Conservation (phyloP, 2,329 filamentous ascomycete species). For the Trichoderma citrinoviride region DNA sequence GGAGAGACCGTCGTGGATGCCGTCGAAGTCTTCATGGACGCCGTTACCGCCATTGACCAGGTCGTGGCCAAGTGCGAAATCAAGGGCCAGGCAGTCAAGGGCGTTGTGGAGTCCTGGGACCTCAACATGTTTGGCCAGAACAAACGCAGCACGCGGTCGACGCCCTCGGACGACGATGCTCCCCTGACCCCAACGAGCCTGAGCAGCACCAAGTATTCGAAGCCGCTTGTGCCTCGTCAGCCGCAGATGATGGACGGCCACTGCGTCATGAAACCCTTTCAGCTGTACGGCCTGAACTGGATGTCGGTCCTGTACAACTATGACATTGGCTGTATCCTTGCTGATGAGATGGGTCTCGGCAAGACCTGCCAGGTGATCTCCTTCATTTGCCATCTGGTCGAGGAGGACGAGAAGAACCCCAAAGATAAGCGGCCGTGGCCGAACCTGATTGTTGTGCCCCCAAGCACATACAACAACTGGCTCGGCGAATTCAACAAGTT, state of each 20-base stretch:
- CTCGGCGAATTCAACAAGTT: slow-evolving; percentile 85
- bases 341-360: slow-evolving; percentile 94
- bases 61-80: slow-evolving; percentile 74
- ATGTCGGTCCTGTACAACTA: slow-evolving; percentile 78
- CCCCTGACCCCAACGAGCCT: slow-evolving; percentile 45
- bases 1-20: slow-evolving; percentile 53
- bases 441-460: slow-evolving; percentile 84
- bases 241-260: slow-evolving; percentile 74
- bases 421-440: slow-evolving; percentile 54
- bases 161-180: slow-evolving; percentile 36
- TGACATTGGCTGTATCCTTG: slow-evolving; percentile 81
- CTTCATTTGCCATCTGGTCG: slow-evolving; percentile 79
- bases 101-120: slow-evolving; percentile 48
- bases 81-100: slow-evolving; percentile 59
- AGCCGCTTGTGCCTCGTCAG: slow-evolving; percentile 56
- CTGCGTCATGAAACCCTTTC: slow-evolving; percentile 84
- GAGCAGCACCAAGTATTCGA: slow-evolving; percentile 35
- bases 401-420: slow-evolving; percentile 49
- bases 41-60: slow-evolving; percentile 79
- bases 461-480: slow-evolving; percentile 96
- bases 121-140: slow-evolving; percentile 47
- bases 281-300: slow-evolving; percentile 94
- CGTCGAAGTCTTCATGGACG: slow-evolving; percentile 69
- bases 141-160: slow-evolving; percentile 34
- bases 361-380: slow-evolving; percentile 98